A percentile compares a stretch with the other conserved stretches of the same genome.
Conservation (phyloP, 2,329 filamentous ascomycete genomes). For the Verticillium albo-atrum region DNA sequence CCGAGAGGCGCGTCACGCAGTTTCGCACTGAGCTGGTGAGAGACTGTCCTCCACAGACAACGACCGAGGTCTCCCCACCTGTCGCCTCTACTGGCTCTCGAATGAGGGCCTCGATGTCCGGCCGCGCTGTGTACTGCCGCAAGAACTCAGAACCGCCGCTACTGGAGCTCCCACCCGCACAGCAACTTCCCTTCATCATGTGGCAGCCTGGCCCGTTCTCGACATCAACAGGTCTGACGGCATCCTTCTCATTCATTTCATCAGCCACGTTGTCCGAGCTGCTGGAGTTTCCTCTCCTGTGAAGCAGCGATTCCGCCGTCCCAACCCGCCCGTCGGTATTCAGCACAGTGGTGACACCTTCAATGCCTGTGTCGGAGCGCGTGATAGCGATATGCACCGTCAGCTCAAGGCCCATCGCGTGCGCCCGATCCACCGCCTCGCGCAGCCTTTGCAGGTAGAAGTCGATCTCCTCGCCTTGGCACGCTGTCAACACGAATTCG, state of each 20-base stretch:
- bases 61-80: conserved; percentile 56
- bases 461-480: conserved; percentile 46
- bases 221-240: background rate
- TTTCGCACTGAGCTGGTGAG: conserved; percentile 51
- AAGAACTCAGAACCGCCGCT: conserved; percentile 25
- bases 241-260: background rate
- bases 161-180: conserved; percentile 9
- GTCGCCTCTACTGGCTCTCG: conserved; percentile 50
- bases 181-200: background rate
- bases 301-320: background rate
- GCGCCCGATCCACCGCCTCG: conserved; percentile 36
- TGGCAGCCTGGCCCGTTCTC: conserved; percentile 12
- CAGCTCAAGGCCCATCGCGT: conserved; percentile 42
- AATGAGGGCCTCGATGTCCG: conserved; percentile 48
- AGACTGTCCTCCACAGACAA: conserved; percentile 55
- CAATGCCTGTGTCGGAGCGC: conserved; percentile 19
- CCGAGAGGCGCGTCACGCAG: conserved; percentile 49
- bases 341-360: conserved; percentile 13
- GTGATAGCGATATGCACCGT: conserved; percentile 52
- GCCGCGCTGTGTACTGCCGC: conserved; percentile 39
- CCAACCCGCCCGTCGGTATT: conserved; percentile 7
- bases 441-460: conserved; percentile 50
- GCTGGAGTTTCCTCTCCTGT: background rate
- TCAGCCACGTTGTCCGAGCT: background rate
- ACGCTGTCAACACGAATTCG: conserved; percentile 48